These are phyloP conservation scores for Phaseolus coccineus DNA, from an alignment of 331 rosid genomes.

Conservation along the genomic window DNA sequence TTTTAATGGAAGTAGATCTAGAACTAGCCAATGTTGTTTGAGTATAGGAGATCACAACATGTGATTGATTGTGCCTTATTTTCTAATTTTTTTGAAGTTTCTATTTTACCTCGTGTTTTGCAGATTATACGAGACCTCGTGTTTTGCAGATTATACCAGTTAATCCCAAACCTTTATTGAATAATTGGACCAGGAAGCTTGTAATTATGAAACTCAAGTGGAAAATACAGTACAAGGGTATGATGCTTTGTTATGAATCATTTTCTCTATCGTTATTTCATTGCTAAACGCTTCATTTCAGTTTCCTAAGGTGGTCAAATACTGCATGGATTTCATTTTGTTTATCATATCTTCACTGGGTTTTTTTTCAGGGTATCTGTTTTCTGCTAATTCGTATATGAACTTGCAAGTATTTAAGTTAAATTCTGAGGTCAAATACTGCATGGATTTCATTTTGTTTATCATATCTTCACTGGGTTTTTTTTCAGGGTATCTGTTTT, in stretches of 20 bases:
- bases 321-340: background rate
- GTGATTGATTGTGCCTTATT: background rate
- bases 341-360: background rate
- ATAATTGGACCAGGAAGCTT: slow-evolving; percentile 95
- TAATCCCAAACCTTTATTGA: slow-evolving; percentile 96
- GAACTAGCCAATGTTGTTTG: too few relatives aligned
- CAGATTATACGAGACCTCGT: too few relatives aligned
- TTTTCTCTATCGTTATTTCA: background rate
- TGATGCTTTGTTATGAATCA: background rate
- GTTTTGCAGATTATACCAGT: slow-evolving; percentile 82
- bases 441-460: too few relatives aligned
- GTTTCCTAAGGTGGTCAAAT: background rate
- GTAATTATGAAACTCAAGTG: slow-evolving; percentile 94
- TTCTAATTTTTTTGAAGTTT: background rate
- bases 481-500: slow-evolving; percentile 84
- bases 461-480: too few relatives aligned
- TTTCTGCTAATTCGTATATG: slow-evolving; percentile 95
- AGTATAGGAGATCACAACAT: too few relatives aligned
- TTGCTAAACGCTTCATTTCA: background rate
- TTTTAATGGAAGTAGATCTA: background rate
- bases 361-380: slow-evolving; percentile 74
- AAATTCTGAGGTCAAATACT: too few relatives aligned
- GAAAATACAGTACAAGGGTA: slow-evolving; percentile 99
- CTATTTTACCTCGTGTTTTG: slow-evolving; percentile 17
- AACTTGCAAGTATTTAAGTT: slow-evolving; percentile 75